Evolutionary conservation across 1,284 basidiomycete genomes (phyloP).

Genomic region (Austroboletus novae-zelandiae): DNA sequence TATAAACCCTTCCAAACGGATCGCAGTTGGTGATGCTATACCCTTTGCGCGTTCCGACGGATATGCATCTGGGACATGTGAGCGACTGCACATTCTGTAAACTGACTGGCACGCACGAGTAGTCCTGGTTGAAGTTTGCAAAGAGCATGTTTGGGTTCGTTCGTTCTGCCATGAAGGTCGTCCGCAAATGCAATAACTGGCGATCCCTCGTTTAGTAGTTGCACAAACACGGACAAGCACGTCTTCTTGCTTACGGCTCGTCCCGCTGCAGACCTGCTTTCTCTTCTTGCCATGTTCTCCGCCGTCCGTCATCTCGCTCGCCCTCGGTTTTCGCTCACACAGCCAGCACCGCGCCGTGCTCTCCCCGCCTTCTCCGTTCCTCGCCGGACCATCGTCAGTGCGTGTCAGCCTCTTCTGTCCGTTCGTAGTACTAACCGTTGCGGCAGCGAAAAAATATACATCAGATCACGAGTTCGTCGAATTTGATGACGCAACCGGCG

Average conservation of each 20-base stretch:
- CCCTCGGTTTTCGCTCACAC: slow-evolving; percentile 6
- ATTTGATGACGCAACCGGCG: slow-evolving; percentile 76
- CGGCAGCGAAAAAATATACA: slow-evolving; percentile 79
- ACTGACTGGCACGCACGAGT: slow-evolving; percentile 53
- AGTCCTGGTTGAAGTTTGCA: slow-evolving; percentile 88
- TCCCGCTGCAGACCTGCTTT: neutral
- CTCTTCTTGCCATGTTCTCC: slow-evolving; percentile 20
- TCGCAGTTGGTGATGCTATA: slow-evolving; percentile 98
- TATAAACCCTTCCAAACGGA: slow-evolving; percentile 94
- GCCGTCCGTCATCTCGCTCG: slow-evolving; percentile 23
- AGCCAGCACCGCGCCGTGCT: neutral
- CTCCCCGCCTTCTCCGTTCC: slow-evolving; percentile 6
- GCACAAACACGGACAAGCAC: neutral
- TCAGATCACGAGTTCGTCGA: slow-evolving; percentile 88
- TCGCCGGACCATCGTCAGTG: slow-evolving; percentile 31
- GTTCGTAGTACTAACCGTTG: neutral
- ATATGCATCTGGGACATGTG: slow-evolving; percentile 70
- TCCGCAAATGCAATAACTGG: neutral
- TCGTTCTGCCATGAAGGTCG: slow-evolving; percentile 29
- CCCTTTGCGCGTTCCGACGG: slow-evolving; percentile 92
- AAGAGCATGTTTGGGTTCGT: slow-evolving; percentile 63
- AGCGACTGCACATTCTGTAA: neutral
- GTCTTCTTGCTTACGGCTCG: neutral
- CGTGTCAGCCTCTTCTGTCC: slow-evolving; percentile 9
- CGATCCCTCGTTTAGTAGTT: neutral